Percentiles rank a stretch among this genome's conserved stretches.
Evolutionary conservation across 2,329 filamentous ascomycete genomes (phyloP).

Genomic region (Neonectria faginata): DNA sequence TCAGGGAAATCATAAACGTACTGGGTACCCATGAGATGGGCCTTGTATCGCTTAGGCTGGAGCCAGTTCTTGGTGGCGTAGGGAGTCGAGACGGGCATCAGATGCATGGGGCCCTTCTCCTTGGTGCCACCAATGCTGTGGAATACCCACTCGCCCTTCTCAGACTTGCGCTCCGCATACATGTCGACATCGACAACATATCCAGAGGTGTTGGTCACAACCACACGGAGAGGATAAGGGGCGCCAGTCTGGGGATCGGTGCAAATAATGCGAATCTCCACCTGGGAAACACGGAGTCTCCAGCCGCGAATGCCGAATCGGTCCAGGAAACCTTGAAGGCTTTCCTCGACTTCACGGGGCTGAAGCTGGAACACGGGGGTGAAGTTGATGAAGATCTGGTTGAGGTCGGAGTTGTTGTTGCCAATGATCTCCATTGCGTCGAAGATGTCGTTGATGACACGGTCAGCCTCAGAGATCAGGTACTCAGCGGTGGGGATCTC

Average conservation of each 20-base stretch:
- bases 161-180: constrained; percentile 97
- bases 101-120: constrained; percentile 95
- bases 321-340: constrained; percentile 93
- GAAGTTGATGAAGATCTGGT: constrained; percentile 99
- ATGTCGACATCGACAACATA: constrained; percentile 98
- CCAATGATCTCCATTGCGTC: constrained; percentile 98
- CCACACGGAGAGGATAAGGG: constrained; percentile 91
- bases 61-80: constrained; percentile 99
- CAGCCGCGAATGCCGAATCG: constrained; percentile 95
- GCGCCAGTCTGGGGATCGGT: constrained; percentile 86
- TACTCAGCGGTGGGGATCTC: constrained; percentile 99
- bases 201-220: constrained; percentile 98
- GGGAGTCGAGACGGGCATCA: constrained; percentile 89
- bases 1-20: constrained; percentile 99
- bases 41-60: constrained; percentile 99
- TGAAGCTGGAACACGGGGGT: constrained; percentile 94
- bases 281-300: constrained; percentile 95
- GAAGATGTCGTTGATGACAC: constrained; percentile 96
- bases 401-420: constrained; percentile 98
- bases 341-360: constrained; percentile 90
- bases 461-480: constrained; percentile 95
- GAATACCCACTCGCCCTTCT: constrained; percentile 99
- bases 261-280: constrained; percentile 98
- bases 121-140: constrained; percentile 95
- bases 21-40: constrained; percentile 98